phyloP scores from a whole-genome alignment of 805 yeast genomes.

The Candida sphagnicola region DNA sequence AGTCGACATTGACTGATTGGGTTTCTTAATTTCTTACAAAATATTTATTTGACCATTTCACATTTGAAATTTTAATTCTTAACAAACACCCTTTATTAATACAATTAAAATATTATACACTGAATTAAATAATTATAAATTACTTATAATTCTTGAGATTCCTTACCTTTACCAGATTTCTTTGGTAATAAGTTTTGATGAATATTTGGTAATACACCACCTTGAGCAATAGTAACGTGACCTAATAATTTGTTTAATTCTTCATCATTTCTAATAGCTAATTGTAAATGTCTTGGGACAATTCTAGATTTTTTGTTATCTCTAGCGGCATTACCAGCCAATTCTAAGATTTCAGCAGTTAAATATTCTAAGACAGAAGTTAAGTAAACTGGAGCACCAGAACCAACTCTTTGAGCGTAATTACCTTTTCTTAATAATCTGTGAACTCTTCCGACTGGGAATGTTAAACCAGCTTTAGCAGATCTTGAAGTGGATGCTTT shows the following conservation, averaged over 20 bases:
- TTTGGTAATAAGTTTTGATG: slow-evolving; percentile 51
- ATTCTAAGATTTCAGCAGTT: slow-evolving; percentile 48
- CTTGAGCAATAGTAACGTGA: slow-evolving; percentile 48
- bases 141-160: slow-evolving; percentile 54
- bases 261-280: slow-evolving; percentile 51
- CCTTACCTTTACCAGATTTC: slow-evolving; percentile 51
- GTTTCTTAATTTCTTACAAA: too few species aligned
- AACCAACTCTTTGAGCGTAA: slow-evolving; percentile 50
- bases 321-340: slow-evolving; percentile 52
- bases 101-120: slow-evolving; percentile 1
- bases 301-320: slow-evolving; percentile 50
- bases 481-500: slow-evolving; percentile 48
- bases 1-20: too few species aligned
- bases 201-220: slow-evolving; percentile 52
- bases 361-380: slow-evolving; percentile 48
- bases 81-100: slow-evolving; percentile 1
- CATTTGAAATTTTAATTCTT: too few species aligned
- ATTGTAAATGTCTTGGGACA: slow-evolving; percentile 50
- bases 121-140: not conserved
- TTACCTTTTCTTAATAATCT: slow-evolving; percentile 49
- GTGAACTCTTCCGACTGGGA: slow-evolving; percentile 51
- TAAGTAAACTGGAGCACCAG: slow-evolving; percentile 50
- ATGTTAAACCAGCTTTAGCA: slow-evolving; percentile 46
- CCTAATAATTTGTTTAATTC: slow-evolving; percentile 49
- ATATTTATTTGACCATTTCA: too few species aligned